Evolutionary conservation across 768 basidiomycete species (phyloP).

Genomic region (Pleurotus ostreatus): DNA sequence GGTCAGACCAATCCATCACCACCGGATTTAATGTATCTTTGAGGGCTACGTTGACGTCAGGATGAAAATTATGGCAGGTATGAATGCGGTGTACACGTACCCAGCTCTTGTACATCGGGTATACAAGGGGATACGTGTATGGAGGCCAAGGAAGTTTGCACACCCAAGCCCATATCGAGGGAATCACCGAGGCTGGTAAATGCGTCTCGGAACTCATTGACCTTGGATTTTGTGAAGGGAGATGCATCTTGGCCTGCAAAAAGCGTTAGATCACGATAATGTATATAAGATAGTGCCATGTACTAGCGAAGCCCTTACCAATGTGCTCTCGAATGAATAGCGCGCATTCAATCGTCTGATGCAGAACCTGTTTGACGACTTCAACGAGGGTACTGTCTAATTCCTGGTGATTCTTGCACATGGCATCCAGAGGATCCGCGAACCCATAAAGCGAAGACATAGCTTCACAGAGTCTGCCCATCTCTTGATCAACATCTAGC

Average conservation of each 20-base stretch:
- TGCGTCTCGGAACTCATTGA: background rate
- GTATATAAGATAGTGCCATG: background rate
- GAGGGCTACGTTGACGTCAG: background rate
- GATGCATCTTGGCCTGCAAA: too few relatives aligned
- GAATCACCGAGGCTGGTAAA: background rate
- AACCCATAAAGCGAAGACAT: constrained; percentile 29
- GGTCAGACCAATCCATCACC: constrained; percentile 1
- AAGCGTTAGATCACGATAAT: too few relatives aligned
- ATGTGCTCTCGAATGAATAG: constrained; percentile 31
- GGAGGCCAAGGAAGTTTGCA: background rate
- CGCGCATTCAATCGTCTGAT: constrained; percentile 31
- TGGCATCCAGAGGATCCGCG: constrained; percentile 21
- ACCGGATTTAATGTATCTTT: background rate
- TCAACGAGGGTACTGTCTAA: constrained; percentile 16
- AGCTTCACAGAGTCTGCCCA: constrained; percentile 21
- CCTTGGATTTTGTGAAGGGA: background rate
- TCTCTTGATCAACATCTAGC: constrained; percentile 18
- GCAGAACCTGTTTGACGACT: constrained; percentile 19
- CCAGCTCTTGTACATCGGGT: background rate
- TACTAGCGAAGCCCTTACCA: constrained; percentile 29
- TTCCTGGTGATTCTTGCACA: constrained; percentile 21
- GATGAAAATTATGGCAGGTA: background rate
- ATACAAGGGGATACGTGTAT: background rate
- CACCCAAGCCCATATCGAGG: background rate
- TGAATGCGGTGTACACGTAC: background rate